phyloP scores from a whole-genome alignment of 768 basidiomycete species.

The Piloderma croceum region DNA sequence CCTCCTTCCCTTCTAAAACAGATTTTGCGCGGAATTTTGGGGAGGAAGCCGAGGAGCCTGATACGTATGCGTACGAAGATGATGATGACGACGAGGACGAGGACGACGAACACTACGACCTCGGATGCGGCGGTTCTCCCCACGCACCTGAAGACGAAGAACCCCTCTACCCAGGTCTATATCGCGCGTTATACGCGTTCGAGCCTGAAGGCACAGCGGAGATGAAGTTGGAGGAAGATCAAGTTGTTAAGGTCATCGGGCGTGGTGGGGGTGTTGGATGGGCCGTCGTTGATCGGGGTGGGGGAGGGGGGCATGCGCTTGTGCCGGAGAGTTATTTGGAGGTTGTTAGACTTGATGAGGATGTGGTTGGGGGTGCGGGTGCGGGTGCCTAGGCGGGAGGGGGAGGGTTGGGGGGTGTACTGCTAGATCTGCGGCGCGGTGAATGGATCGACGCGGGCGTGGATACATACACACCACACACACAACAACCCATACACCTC shows the following conservation, averaged over 20 bases:
- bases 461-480: too few relatives aligned
- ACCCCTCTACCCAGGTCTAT: constrained; percentile 60
- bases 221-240: constrained; percentile 75
- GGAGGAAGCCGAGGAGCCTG: constrained; percentile 25
- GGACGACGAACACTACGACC: constrained; percentile 19
- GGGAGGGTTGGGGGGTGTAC: too few relatives aligned
- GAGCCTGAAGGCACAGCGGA: constrained; percentile 78
- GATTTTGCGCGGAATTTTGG: constrained; percentile 49
- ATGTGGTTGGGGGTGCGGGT: constrained; percentile 18
- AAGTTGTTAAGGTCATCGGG: constrained; percentile 67
- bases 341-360: constrained; percentile 40
- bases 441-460: too few relatives aligned
- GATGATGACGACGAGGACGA: constrained; percentile 23
- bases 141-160: constrained; percentile 37
- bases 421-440: too few relatives aligned
- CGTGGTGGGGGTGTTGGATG: constrained; percentile 76
- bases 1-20: constrained; percentile 36
- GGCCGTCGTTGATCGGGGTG: constrained; percentile 59
- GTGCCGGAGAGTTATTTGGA: constrained; percentile 80
- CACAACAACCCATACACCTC: too few relatives aligned
- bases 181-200: constrained; percentile 74
- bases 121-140: too few relatives aligned
- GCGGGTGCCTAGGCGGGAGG: too few relatives aligned
- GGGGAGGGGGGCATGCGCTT: constrained; percentile 48
- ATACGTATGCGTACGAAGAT: constrained; percentile 15